Conservation (phyloP, 2,329 filamentous ascomycete species). For the Calonectria crousiana region DNA sequence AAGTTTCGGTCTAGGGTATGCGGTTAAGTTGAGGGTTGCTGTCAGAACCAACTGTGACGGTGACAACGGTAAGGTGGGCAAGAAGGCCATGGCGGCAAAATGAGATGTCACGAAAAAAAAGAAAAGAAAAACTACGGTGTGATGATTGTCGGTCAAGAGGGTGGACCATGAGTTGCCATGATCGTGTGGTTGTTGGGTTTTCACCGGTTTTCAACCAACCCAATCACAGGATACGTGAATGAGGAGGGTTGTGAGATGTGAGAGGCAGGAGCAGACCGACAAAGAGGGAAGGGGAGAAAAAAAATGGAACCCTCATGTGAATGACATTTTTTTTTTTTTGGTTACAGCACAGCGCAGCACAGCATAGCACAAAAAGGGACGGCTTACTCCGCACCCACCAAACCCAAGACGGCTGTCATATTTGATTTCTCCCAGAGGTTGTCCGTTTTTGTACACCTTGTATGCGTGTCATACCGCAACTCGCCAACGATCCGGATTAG, state of each 20-base stretch:
- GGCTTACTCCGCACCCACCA: not conserved
- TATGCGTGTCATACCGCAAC: conserved; percentile 21
- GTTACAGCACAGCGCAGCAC: conserved; percentile 2
- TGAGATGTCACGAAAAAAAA: not conserved
- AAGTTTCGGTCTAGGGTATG: conserved; percentile 9
- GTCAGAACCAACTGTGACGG: conserved; percentile 4
- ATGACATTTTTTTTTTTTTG: conserved; percentile 1
- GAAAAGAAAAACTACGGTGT: not conserved
- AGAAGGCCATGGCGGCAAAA: conserved; percentile 1
- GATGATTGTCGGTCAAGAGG: not conserved
- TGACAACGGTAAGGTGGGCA: not conserved
- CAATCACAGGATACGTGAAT: not conserved
- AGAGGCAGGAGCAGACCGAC: not conserved
- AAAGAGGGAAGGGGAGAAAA: not conserved
- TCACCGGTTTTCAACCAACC: conserved; percentile 7
- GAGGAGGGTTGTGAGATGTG: conserved; percentile 1
- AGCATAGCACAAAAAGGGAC: not conserved
- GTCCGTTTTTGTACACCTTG: conserved; percentile 6
- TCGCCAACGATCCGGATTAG: conserved; percentile 15
- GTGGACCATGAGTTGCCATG: not conserved
- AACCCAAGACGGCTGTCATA: not conserved
- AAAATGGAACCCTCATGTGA: conserved; percentile 3
- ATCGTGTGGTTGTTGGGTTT: not conserved
- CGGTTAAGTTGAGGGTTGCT: conserved; percentile 13
- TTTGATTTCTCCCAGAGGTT: conserved; percentile 1